These are phyloP conservation scores for Oxalis stricta DNA, from an alignment of 441 rosid species.

Conservation along the genomic window DNA sequence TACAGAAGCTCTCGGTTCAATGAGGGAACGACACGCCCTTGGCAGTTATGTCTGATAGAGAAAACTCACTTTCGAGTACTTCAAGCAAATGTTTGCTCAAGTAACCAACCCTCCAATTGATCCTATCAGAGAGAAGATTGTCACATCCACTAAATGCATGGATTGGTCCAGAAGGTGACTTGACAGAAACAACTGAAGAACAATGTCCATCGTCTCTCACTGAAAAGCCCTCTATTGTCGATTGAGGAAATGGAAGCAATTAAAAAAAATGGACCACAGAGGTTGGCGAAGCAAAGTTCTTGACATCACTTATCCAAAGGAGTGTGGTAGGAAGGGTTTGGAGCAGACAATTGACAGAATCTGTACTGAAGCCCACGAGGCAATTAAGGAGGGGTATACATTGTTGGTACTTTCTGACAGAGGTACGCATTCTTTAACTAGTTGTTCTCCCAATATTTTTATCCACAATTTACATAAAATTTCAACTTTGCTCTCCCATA, in stretches of 20 bases:
- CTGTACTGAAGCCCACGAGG: constrained; percentile 78
- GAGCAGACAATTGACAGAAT: constrained; percentile 87
- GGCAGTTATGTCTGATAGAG: constrained; percentile 94
- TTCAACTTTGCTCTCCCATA: too few relatives aligned
- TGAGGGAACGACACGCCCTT: constrained; percentile 99
- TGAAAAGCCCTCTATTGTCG: constrained; percentile 85
- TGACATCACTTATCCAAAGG: constrained; percentile 79
- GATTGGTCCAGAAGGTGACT: constrained; percentile 99
- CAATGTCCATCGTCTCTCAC: constrained; percentile 96
- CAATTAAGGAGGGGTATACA: constrained; percentile 86
- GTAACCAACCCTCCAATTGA: constrained; percentile 99
- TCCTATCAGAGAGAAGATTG: constrained; percentile 99
- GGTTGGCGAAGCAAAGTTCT: constrained; percentile 92
- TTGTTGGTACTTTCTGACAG: constrained; percentile 91
- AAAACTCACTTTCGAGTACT: constrained; percentile 85
- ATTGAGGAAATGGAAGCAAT: constrained; percentile 77
- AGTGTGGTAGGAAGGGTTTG: constrained; percentile 76
- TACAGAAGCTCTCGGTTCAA: constrained; percentile 96
- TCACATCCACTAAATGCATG: constrained; percentile 99
- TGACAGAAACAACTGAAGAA: constrained; percentile 94
- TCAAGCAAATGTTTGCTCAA: constrained; percentile 99
- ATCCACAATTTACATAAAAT: too few relatives aligned
- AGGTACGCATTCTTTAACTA: constrained; percentile 36
- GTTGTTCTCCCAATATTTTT: too few relatives aligned
- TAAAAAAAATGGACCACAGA: constrained; percentile 81